These are phyloP conservation scores for Epithemia pelagica DNA, from an alignment of 108 stramenopile genomes.

Conservation along the genomic window DNA sequence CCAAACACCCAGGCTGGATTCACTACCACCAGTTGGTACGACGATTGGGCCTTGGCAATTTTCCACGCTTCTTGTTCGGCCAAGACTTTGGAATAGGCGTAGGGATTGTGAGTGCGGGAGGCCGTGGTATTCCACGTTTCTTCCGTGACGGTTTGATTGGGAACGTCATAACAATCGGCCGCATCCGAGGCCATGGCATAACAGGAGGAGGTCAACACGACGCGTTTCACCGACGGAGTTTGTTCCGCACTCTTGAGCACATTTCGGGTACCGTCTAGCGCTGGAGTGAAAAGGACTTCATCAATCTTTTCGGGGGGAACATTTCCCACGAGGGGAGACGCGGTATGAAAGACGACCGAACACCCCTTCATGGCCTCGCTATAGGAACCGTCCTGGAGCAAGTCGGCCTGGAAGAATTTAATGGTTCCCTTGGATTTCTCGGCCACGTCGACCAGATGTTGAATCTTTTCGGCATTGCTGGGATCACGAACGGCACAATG, in stretches of 20 bases:
- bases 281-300: conserved; percentile 20
- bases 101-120: conserved; percentile 7
- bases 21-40: conserved; percentile 14
- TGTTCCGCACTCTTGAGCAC: conserved; percentile 11
- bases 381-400: conserved; percentile 11
- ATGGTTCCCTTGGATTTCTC: conserved; percentile 14
- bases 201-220: conserved; percentile 15
- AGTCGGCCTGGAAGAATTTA: conserved; percentile 16
- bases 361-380: conserved; percentile 17
- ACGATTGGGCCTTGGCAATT: conserved; percentile 9
- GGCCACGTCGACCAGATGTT: conserved; percentile 15
- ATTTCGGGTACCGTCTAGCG: conserved; percentile 10
- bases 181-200: conserved; percentile 13
- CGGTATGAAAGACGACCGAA: conserved; percentile 20
- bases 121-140: conserved; percentile 15
- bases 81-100: conserved; percentile 15
- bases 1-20: conserved; percentile 17
- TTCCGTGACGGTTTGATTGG: neutral
- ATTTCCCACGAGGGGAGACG: conserved; percentile 2
- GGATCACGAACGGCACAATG: conserved; percentile 18
- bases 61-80: conserved; percentile 24
- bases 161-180: neutral
- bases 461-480: conserved; percentile 7
- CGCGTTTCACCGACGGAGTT: conserved; percentile 19
- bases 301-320: neutral